A percentile compares a stretch with the other conserved stretches of the same genome.
These are phyloP conservation scores for Myrica gale DNA, from an alignment of 306 rosid genomes.

Conservation along the genomic window DNA sequence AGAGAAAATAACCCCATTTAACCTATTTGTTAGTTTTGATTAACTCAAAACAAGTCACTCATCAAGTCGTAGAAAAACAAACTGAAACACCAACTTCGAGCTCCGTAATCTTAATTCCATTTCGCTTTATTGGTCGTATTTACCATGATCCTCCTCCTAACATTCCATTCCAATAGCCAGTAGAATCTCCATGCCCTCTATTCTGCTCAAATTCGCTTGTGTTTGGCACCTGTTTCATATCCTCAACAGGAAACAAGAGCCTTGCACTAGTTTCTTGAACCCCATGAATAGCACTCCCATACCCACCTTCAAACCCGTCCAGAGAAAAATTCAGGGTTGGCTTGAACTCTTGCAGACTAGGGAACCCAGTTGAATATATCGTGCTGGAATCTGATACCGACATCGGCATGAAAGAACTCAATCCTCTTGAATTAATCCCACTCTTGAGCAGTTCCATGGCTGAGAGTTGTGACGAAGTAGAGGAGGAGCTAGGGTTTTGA, in stretches of 20 bases:
- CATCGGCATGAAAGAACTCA: constrained; percentile 63
- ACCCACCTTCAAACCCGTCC: constrained; percentile 68
- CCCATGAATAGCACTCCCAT: constrained; percentile 47
- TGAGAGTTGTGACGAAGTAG: constrained; percentile 40
- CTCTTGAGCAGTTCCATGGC: constrained; percentile 74
- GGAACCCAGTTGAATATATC: constrained; percentile 53
- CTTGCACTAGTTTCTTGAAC: constrained; percentile 63
- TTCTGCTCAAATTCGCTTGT: constrained; percentile 48
- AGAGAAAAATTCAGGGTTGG: constrained; percentile 61
- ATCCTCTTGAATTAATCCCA: constrained; percentile 64
- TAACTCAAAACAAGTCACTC: constrained; percentile 44
- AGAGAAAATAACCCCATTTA: constrained; percentile 35
- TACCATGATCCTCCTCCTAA: constrained; percentile 95
- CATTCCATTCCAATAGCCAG: constrained; percentile 88
- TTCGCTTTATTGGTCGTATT: constrained; percentile 20
- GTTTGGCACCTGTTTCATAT: constrained; percentile 65
- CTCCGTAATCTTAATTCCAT: not conserved
- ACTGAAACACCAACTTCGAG: constrained; percentile 24
- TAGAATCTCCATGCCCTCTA: constrained; percentile 59
- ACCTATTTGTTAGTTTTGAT: constrained; percentile 58
- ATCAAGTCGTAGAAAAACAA: constrained; percentile 21
- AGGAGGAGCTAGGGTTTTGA: constrained; percentile 40
- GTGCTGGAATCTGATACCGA: constrained; percentile 33
- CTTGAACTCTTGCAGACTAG: constrained; percentile 63
- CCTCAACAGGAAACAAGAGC: constrained; percentile 76